These are phyloP conservation scores for Trichoderma harzianum DNA, from an alignment of 2,329 filamentous ascomycete species.

Conservation along the genomic window DNA sequence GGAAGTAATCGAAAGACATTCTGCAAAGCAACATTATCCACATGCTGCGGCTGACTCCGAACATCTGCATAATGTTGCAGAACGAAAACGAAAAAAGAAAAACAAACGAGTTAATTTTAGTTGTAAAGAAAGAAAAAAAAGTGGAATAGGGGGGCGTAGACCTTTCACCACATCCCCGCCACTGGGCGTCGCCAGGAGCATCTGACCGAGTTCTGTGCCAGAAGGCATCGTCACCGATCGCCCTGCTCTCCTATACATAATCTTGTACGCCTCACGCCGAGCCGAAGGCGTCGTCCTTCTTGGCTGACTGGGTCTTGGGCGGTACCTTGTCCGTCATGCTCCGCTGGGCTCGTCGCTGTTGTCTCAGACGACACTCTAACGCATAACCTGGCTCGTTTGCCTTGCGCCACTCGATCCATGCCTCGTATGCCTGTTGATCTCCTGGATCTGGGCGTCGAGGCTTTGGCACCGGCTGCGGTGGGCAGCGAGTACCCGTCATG, in stretches of 20 bases:
- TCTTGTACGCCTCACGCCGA: not conserved
- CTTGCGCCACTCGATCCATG: constrained; percentile 48
- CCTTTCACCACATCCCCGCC: not conserved
- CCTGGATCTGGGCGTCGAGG: constrained; percentile 40
- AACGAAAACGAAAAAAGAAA: not conserved
- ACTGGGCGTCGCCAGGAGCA: not conserved
- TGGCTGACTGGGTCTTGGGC: not conserved
- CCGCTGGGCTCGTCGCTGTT: constrained; percentile 38
- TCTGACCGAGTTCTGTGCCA: not conserved
- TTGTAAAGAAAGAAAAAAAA: not conserved
- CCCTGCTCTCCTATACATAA: not conserved
- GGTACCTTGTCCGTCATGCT: constrained; percentile 13
- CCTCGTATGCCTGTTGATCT: constrained; percentile 46
- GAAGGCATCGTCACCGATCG: not conserved
- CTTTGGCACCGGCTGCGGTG: constrained; percentile 35
- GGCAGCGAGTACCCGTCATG: not conserved
- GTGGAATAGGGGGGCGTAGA: not conserved
- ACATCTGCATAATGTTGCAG: not conserved
- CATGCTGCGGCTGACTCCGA: constrained; percentile 3
- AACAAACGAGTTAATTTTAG: not conserved
- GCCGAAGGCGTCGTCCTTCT: not conserved
- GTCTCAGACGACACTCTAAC: constrained; percentile 42
- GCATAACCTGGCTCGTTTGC: constrained; percentile 48
- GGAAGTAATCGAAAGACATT: not conserved
- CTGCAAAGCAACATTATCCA: not conserved